Base-by-base conservation (phyloP, 768 basidiomycete species). In the Clitopilus hobsonii region DNA sequence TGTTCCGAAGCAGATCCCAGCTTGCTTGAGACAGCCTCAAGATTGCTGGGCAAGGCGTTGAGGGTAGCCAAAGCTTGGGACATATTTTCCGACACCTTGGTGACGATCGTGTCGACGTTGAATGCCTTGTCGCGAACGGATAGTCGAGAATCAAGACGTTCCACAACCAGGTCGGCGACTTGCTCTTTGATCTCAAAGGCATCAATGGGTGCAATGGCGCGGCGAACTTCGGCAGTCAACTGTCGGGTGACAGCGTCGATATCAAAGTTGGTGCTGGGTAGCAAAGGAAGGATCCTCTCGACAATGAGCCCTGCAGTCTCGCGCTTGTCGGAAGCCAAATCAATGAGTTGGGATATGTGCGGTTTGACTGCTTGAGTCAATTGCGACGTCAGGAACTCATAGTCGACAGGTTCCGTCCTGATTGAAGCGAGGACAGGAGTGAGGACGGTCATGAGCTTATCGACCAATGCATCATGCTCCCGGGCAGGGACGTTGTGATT, bases 171-270 rank as follows among this genome's bases (percentile, higher is more conserved):
- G 65, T 92, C 91, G 1, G 91, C 88, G 0, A 94, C 90, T 63
- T 91, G 89, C 63, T 93, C 91, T 73, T 91, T 91, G 65, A 94
- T 89, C 66, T 89, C 88, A 61, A 91, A 89, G 0, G 89, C 83
- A 62, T 94, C 91, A 22, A 93, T 80, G 0, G 87, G 88, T 0
- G 83, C 85, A 56, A 89, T 85, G 24, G 84, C 80, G 22, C 80
- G 79, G 52, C 86, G 81, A 38, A 94, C 78, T 67, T 92, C 91
- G 1, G 80, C 70, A 3, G 81, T 81, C 50, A 94, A 72, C 57
- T 88, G 75, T 23, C 76, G 65, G 6, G 82, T 76, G 49, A 92
- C 69, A 2, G 76, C 73, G 49, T 83, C 78, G 1, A 77, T 76
- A 61, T 92, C 85, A 24, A 81, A 53, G 28, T 67, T 58, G 49